Conservation (phyloP, 169 alveolate genomes). For the Cytauxzoon felis region DNA sequence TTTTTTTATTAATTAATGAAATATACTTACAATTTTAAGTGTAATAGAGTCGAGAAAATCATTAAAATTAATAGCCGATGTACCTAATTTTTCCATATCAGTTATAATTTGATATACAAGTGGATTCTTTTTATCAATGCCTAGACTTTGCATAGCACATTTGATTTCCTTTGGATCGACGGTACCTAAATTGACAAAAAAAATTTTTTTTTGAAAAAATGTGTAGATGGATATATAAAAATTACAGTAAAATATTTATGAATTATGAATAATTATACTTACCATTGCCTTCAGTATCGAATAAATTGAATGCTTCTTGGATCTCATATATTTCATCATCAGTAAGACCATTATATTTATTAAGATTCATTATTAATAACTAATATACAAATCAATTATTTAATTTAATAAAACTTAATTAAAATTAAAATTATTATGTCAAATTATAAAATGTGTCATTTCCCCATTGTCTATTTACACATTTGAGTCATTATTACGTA, state of each 20-base stretch:
- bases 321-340: slow-evolving; percentile 98
- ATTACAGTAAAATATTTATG: background rate
- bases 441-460: no score
- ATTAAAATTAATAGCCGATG: slow-evolving; percentile 93
- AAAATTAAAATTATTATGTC: no score
- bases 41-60: slow-evolving; percentile 97
- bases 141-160: slow-evolving; percentile 99
- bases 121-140: slow-evolving; percentile 97
- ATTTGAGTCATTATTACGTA: background rate
- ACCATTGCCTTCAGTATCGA: slow-evolving; percentile 98
- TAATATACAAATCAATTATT: no score
- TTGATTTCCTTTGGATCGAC: slow-evolving; percentile 98
- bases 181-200: slow-evolving; percentile 70
- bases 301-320: slow-evolving; percentile 96
- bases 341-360: slow-evolving; percentile 86
- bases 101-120: slow-evolving; percentile 96
- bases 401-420: no score
- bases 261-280: slow-evolving; percentile 7
- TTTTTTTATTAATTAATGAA: background rate
- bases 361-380: slow-evolving; percentile 74
- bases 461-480: slow-evolving; percentile 14
- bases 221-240: background rate
- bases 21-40: slow-evolving; percentile 81
- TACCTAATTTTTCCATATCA: slow-evolving; percentile 94
- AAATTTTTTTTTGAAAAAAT: background rate